Percentiles rank a stretch among this genome's conserved stretches.
phyloP scores from a whole-genome alignment of 1,284 basidiomycete species.

The Tremellales sp. region DNA sequence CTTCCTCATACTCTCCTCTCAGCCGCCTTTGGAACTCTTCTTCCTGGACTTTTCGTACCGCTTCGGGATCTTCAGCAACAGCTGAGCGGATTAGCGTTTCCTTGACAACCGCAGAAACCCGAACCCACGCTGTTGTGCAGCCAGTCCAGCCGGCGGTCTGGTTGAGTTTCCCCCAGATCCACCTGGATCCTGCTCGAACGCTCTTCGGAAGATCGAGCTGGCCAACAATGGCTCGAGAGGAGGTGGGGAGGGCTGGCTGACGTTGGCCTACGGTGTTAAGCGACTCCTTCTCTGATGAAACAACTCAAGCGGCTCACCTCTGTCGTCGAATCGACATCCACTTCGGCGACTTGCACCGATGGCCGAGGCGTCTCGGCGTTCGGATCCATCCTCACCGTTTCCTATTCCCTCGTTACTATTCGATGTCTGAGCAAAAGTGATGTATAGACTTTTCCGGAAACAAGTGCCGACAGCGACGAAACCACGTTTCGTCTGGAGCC shows the following conservation, averaged over 20 bases:
- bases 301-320: not conserved
- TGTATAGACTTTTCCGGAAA: too few relatives aligned
- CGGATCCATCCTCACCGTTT: slow-evolving; percentile 34
- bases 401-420: not conserved
- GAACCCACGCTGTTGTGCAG: not conserved
- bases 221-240: slow-evolving; percentile 19
- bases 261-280: not conserved
- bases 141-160: not conserved
- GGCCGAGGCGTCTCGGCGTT: slow-evolving; percentile 38
- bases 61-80: slow-evolving; percentile 46
- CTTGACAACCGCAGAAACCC: not conserved
- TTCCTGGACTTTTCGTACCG: slow-evolving; percentile 64
- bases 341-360: slow-evolving; percentile 34
- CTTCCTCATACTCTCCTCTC: slow-evolving; percentile 71
- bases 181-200: slow-evolving; percentile 22
- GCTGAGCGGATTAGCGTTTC: not conserved
- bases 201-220: slow-evolving; percentile 34
- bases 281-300: too few relatives aligned
- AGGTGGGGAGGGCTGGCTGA: slow-evolving; percentile 2
- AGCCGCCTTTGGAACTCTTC: slow-evolving; percentile 63
- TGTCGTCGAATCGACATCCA: slow-evolving; percentile 38
- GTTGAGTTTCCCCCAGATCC: not conserved
- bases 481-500: too few relatives aligned
- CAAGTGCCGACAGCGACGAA: too few relatives aligned
- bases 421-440: not conserved